Base-by-base conservation (phyloP, 192 early-diverging fungal species). In the Coemansia aciculifera region DNA sequence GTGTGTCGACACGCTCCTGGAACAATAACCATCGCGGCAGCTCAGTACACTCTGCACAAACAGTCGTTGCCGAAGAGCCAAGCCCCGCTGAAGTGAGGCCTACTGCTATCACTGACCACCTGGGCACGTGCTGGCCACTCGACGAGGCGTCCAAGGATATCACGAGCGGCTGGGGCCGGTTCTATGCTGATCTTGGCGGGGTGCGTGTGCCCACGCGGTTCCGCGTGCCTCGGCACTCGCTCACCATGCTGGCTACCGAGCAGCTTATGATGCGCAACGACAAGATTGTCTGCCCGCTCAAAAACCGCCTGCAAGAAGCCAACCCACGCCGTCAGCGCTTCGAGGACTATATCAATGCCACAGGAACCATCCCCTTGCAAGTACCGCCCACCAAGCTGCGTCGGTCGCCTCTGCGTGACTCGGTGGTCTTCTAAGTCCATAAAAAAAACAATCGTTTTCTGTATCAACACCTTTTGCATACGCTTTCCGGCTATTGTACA, bases 201-300 rank as follows among this genome's bases (percentile, higher is more conserved):
- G 60, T 76, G 48, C 79, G 72, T 46, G 68, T 76, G 54, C 79
- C 79, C 19, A 69, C 74, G 32, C 67, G 79, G 37, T 81, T 70
- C 74, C 79, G 79, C 59, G 65, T 66, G 37, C 79, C 79, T 4
- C 54, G 40, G 13, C 67, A 67, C 56, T 83, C 80, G 75, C 75
- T 83, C 9, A 48, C 38, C 62, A 77, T 75, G 75, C 80, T 83
- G 60, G 80, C 80, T 29, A 66, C 68, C 19, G 80, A 83, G 69
- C 80, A 83, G 72, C 75, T 70, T 11, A 83, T 83, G 80, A 77
- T 83, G 75, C 52, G 49, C 63, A 78, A 74, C 54, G 80, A 78
- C 73, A 83, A 83, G 62, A 77, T 83, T 21, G 56, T 77, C 44
- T 83, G 80, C 48, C 80, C 80, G 49, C 80, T 83, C 39, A 77